Base-by-base conservation (phyloP, 495 filamentous ascomycete species). In the Podospora anserina region DNA sequence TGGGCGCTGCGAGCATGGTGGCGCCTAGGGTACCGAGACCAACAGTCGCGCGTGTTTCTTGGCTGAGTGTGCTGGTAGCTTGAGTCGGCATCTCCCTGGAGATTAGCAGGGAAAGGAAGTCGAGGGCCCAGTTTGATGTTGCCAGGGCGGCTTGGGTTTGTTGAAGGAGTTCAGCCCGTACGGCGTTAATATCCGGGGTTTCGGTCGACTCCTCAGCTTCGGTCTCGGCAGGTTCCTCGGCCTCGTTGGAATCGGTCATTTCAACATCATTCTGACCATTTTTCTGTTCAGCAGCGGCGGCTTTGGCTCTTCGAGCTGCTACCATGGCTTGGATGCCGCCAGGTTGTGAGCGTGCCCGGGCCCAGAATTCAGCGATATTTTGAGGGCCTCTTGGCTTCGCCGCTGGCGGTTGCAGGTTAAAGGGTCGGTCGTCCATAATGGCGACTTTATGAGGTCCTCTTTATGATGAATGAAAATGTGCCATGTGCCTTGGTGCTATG, bases 21-120 rank as follows among this genome's bases (percentile, higher is more conserved):
- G 87, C 83, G n/a, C 91, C 91, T 66, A 98, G 80, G 1, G 90
- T 90, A 4, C 92, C 93, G 26, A 89, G 80, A 13, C 90, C 89
- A 5, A 93, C 86, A 44, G 82, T 77, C 30, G 88, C 82, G 73
- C 91, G 92, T 44, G 97, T 82, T 26, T 74, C 83, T 11, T 84
- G 80, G 15, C 89, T 93, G 70, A 97, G 86, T 32, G 91, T 90
- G 39, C 79, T 75, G 68, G 86, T 86, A 26, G 90, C 91, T 69
- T 86, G 86, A 54, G 85, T 85, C 4, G 91, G 89, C 2, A 83
- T 81, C 70, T 95, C 85, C 74, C 92, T 92, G 9, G 93, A 92
- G 1, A 96, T 81, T 1, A 97, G 79, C 11, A 97, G 86, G 15
- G 95, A 97, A 54, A 97, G 78, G 70, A 92, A 91, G 74, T 98